phyloP scores from a whole-genome alignment of 1,284 basidiomycete species.

The Tranzscheliella williamsii region DNA sequence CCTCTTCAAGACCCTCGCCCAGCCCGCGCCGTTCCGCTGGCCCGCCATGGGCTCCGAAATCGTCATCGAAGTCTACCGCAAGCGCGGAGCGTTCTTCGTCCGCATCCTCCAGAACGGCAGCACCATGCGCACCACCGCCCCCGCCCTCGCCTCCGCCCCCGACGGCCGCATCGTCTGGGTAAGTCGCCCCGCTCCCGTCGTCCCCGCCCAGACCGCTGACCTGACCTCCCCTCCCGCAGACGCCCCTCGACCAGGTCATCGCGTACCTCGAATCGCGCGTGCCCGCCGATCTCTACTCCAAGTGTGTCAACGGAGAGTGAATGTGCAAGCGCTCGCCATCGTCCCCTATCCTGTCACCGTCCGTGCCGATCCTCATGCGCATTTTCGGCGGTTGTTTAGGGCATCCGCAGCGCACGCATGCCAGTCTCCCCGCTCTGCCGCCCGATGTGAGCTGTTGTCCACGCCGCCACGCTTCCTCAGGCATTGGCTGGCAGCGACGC shows the following conservation, averaged over 20 bases:
- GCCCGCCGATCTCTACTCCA: constrained; percentile 28
- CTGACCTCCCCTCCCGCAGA: neutral
- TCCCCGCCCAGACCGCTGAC: neutral
- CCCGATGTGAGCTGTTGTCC: too few relatives aligned
- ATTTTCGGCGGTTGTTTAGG: neutral
- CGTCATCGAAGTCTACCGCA: constrained; percentile 39
- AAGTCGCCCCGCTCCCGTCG: neutral
- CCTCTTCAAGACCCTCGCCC: constrained; percentile 34
- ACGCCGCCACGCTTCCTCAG: too few relatives aligned
- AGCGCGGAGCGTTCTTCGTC: constrained; percentile 4
- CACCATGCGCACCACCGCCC: constrained; percentile 15
- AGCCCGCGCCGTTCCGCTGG: constrained; percentile 30
- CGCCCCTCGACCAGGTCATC: constrained; percentile 25
- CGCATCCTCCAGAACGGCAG: constrained; percentile 26
- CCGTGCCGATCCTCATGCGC: too few relatives aligned
- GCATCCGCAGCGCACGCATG: neutral
- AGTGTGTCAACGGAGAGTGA: constrained; percentile 27
- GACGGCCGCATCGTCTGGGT: constrained; percentile 7
- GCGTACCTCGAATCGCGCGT: constrained; percentile 28
- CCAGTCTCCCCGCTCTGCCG: too few relatives aligned
- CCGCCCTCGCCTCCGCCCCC: constrained; percentile 6
- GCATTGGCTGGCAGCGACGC: too few relatives aligned
- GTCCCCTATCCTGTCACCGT: neutral
- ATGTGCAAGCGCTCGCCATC: neutral
- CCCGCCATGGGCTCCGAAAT: constrained; percentile 40